phyloP scores from a whole-genome alignment of 1,284 basidiomycete species.

The Papiliotrema laurentii region DNA sequence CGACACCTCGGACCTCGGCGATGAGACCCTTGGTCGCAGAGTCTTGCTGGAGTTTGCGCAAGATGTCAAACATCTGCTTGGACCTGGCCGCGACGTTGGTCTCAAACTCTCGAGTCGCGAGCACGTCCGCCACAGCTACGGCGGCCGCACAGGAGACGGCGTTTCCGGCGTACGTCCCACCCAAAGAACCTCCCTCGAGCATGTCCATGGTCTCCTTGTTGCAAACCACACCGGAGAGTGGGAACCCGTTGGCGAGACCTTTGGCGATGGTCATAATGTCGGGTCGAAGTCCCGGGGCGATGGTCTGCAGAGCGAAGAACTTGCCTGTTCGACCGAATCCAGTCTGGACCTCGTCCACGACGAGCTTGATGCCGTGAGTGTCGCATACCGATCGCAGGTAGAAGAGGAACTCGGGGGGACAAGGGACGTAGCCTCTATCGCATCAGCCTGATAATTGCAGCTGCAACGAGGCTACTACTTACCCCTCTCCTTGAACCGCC shows the following conservation, averaged over 20 bases:
- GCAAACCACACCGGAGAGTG: constrained; percentile 78
- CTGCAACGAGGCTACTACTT: constrained; percentile 3
- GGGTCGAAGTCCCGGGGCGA: constrained; percentile 67
- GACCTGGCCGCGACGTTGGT: constrained; percentile 74
- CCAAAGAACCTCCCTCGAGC: constrained; percentile 75
- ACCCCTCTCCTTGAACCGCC: constrained; percentile 82
- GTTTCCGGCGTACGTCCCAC: constrained; percentile 87
- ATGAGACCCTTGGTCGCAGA: constrained; percentile 52
- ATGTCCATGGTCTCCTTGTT: constrained; percentile 76
- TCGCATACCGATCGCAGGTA: constrained; percentile 82
- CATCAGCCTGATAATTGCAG: background rate
- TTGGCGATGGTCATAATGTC: constrained; percentile 90
- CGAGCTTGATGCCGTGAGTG: constrained; percentile 69
- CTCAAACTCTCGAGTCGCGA: constrained; percentile 70
- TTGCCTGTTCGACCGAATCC: constrained; percentile 89
- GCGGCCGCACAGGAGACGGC: constrained; percentile 84
- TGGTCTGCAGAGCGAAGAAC: constrained; percentile 67
- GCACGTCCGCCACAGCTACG: constrained; percentile 70
- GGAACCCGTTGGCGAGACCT: constrained; percentile 62
- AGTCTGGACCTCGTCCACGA: constrained; percentile 83
- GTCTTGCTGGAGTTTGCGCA: constrained; percentile 49
- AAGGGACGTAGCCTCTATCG: constrained; percentile 74
- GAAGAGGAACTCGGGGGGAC: constrained; percentile 71
- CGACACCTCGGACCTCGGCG: constrained; percentile 49
- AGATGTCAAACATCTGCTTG: constrained; percentile 61